phyloP scores from a whole-genome alignment of 2,329 filamentous ascomycete species.

The Amphichorda felina region DNA sequence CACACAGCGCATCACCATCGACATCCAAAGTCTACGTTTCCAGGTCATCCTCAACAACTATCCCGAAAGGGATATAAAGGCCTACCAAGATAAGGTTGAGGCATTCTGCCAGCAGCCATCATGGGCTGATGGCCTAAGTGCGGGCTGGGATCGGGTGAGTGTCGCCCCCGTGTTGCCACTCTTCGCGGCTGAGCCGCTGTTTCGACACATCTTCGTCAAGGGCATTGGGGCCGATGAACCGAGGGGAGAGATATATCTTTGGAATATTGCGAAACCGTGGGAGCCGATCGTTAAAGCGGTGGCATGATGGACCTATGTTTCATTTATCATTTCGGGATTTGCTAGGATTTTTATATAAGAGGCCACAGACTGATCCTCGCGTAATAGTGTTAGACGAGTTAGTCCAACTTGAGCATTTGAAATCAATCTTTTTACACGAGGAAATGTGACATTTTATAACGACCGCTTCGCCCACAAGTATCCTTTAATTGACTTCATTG shows the following conservation, averaged over 20 bases:
- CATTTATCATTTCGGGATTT: not conserved
- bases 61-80: slow-evolving; percentile 16
- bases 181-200: slow-evolving; percentile 15
- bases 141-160: slow-evolving; percentile 14
- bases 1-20: slow-evolving; percentile 21
- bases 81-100: slow-evolving; percentile 20
- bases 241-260: slow-evolving; percentile 24
- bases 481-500: too few relatives aligned
- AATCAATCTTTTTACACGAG: too few relatives aligned
- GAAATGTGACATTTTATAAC: too few relatives aligned
- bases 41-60: slow-evolving; percentile 24
- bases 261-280: slow-evolving; percentile 27
- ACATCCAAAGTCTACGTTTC: slow-evolving; percentile 26
- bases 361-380: too few relatives aligned
- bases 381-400: too few relatives aligned
- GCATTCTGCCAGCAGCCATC: slow-evolving; percentile 16
- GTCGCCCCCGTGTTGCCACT: slow-evolving; percentile 13
- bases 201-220: slow-evolving; percentile 24
- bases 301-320: too few relatives aligned
- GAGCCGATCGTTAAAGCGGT: slow-evolving; percentile 28
- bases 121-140: slow-evolving; percentile 14
- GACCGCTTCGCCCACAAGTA: too few relatives aligned
- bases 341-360: too few relatives aligned
- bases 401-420: too few relatives aligned
- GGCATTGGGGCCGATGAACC: slow-evolving; percentile 14